Base-by-base conservation (phyloP, 1,284 basidiomycete genomes). In the Malassezia yamatoensis region DNA sequence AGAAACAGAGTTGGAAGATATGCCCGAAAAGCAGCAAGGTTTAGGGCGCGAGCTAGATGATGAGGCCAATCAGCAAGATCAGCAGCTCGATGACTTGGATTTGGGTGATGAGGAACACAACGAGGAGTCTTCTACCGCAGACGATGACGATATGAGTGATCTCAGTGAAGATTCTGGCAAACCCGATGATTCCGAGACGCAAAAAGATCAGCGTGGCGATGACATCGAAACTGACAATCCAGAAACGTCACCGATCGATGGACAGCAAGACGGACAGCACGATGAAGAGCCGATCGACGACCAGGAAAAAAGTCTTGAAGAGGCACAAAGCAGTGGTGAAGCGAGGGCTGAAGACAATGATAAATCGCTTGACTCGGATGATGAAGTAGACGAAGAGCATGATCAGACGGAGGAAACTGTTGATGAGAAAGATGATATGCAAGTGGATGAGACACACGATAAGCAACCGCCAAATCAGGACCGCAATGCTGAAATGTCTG, bases 11-110 rank as follows among this genome's bases (percentile, higher is more conserved):
- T 63, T 75, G 41, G 68, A 76, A 50, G 72, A 73, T 42, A 66
- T 66, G 21, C 71, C 70, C 48, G 65, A 72, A 15, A 70, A 77
- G 36, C 66, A 78, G 11, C 76, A 78, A 33, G 77, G 78, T 29
- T 58, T 67, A 3, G 70, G 70, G 24, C 67, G 70, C 13, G 78
- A 65, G 54, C 53, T 72, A 9, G 70, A 72, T 43, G 56, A 71
- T 39, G 63, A 72, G 46, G 65, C 65, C 52, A 44, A 72, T 53
- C 63, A 76, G 56, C 66, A 76, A 66, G 75, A 62, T 29, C 61
- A 71, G 33, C 66, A 72, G 48, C 60, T 72, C 21, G 60, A 68
- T 41, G 69, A 72, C 24, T 53, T 59, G 5, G 55, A 51, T 29
- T 52, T 51, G 39, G 60, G 32, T 10, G 36, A 35, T 40, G 32